Evolutionary conservation across 75 land plant genomes (phyloP).

Genomic region (Cupressus sempervirens): DNA sequence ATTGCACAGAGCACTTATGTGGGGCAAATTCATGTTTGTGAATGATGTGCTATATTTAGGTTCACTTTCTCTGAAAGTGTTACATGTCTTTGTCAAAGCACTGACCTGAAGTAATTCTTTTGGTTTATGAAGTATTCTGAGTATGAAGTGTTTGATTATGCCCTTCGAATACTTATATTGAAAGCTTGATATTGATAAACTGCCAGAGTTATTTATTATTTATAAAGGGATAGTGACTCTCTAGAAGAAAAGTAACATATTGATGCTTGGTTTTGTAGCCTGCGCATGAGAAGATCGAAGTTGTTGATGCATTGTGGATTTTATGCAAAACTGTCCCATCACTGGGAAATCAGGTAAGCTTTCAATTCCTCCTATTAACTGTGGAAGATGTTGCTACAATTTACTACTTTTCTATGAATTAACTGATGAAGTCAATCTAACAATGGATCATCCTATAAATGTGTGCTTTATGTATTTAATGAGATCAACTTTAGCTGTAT

Average conservation of each 20-base stretch:
- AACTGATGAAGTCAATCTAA: background rate
- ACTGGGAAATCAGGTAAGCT: slow-evolving; percentile 65
- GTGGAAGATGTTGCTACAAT: slow-evolving; percentile 1
- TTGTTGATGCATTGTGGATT: slow-evolving; percentile 84
- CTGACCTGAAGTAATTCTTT: background rate
- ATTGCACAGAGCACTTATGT: background rate
- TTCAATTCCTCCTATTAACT: background rate
- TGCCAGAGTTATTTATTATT: background rate
- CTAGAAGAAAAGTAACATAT: background rate
- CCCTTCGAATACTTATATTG: background rate
- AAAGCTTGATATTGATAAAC: background rate
- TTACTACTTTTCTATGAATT: background rate
- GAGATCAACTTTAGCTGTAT: background rate
- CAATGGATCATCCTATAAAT: background rate
- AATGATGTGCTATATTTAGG: background rate
- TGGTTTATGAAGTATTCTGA: background rate
- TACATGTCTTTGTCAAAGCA: background rate
- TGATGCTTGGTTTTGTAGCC: slow-evolving; percentile 39
- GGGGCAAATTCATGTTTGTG: background rate
- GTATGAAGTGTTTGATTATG: background rate
- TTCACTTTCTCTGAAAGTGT: background rate
- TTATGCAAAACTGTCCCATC: slow-evolving; percentile 69
- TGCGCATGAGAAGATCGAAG: slow-evolving; percentile 85
- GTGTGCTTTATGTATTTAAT: background rate
- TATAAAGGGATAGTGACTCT: background rate